Evolutionary conservation across 1,139 yeast genomes (phyloP).

Genomic region (Schizosaccharomyces versatilis): DNA sequence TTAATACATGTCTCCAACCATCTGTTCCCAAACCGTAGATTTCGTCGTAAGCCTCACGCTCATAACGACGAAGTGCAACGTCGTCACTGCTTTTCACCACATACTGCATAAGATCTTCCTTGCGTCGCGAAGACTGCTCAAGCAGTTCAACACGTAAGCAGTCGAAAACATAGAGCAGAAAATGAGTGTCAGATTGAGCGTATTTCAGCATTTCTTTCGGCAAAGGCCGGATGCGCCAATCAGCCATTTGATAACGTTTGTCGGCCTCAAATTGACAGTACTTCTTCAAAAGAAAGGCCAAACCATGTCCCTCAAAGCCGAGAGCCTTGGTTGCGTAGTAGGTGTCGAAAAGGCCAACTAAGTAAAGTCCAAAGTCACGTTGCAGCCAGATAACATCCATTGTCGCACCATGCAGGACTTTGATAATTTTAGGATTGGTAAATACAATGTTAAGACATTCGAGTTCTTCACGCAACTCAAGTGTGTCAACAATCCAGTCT

Average conservation of each 20-base stretch:
- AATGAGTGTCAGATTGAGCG: slow-evolving; percentile 92
- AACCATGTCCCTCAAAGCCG: slow-evolving; percentile 59
- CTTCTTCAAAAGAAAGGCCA: slow-evolving; percentile 62
- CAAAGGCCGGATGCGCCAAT: slow-evolving; percentile 85
- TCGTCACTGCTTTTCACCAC: slow-evolving; percentile 58
- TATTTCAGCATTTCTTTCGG: slow-evolving; percentile 56
- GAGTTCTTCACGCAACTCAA: slow-evolving; percentile 51
- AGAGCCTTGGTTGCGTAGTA: slow-evolving; percentile 66
- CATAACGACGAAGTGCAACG: slow-evolving; percentile 67
- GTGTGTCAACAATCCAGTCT: slow-evolving; percentile 69
- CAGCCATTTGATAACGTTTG: slow-evolving; percentile 86
- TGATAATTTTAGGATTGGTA: slow-evolving; percentile 56
- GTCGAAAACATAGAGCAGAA: slow-evolving; percentile 59
- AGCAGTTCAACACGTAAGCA: slow-evolving; percentile 44
- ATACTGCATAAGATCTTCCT: slow-evolving; percentile 24
- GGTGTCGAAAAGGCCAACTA: slow-evolving; percentile 81
- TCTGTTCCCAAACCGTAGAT: slow-evolving; percentile 13
- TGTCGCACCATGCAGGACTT: slow-evolving; percentile 87
- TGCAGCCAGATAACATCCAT: slow-evolving; percentile 97
- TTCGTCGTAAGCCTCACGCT: slow-evolving; percentile 18
- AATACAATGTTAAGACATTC: slow-evolving; percentile 48
- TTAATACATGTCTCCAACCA: slow-evolving; percentile 25
- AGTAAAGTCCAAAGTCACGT: slow-evolving; percentile 75
- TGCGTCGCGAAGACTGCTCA: slow-evolving; percentile 18
- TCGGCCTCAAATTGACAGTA: slow-evolving; percentile 74